Conservation (phyloP, 257 asterid genomes). For the Przewalskia tangutica region DNA sequence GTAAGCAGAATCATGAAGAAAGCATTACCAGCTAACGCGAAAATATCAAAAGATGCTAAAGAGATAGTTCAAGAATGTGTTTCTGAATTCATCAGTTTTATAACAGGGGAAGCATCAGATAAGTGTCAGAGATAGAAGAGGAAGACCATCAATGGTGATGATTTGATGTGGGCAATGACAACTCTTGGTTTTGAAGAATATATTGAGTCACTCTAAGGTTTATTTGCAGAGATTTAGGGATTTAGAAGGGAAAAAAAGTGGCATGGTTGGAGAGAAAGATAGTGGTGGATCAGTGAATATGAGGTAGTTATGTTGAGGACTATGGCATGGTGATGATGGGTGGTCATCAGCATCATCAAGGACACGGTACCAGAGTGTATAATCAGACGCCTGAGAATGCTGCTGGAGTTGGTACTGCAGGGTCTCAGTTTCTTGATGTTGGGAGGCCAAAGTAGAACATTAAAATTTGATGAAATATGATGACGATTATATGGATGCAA, state of each 20-base stretch:
- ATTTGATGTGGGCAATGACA: conserved; percentile 64
- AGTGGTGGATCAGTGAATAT: conserved; percentile 19
- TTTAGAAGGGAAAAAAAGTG: conserved; percentile 52
- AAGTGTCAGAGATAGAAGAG: conserved; percentile 64
- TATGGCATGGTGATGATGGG: conserved; percentile 14
- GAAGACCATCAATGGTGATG: conserved; percentile 62
- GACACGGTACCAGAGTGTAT: conserved; percentile 21
- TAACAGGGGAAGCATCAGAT: conserved; percentile 68
- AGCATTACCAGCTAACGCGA: conserved; percentile 62
- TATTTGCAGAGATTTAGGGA: conserved; percentile 62
- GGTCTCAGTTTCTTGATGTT: conserved; percentile 22
- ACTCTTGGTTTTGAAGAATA: conserved; percentile 64
- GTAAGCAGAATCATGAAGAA: conserved; percentile 61
- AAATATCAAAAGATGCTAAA: conserved; percentile 60
- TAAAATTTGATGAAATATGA: no score
- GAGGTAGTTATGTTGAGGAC: conserved; percentile 25
- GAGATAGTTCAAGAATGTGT: conserved; percentile 69
- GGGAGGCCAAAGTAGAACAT: conserved; percentile 25
- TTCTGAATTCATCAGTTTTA: conserved; percentile 62
- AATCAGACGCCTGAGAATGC: conserved; percentile 18
- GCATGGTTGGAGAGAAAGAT: conserved; percentile 36
- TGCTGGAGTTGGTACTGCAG: conserved; percentile 23
- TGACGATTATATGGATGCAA: no score
- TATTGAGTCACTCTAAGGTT: conserved; percentile 47
- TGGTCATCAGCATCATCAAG: conserved; percentile 14